Conservation (phyloP, 768 basidiomycete species). For the Xerocomus brunneocitrinus region DNA sequence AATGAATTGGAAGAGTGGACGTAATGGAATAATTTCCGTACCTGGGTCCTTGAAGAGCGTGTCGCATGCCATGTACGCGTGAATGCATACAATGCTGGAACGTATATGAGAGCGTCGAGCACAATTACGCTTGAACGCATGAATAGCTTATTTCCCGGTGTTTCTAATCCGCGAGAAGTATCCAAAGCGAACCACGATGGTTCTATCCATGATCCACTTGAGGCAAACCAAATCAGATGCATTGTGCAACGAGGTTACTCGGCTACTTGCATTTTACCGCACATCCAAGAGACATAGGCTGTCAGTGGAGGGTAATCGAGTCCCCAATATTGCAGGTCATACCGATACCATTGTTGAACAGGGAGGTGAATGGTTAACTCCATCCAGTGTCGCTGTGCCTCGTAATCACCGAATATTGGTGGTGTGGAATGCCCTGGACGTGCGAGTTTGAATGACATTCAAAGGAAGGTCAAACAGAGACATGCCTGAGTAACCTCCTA, state of each 20-base stretch:
- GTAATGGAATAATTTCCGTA: constrained; percentile 27
- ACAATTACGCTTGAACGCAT: constrained; percentile 76
- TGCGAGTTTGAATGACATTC: background rate
- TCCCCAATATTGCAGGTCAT: constrained; percentile 90
- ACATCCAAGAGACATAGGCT: constrained; percentile 84
- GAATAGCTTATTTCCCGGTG: constrained; percentile 58
- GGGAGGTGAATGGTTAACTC: constrained; percentile 81
- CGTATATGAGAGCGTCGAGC: constrained; percentile 67
- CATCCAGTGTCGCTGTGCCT: constrained; percentile 96
- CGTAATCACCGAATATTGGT: constrained; percentile 89
- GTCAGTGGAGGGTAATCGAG: constrained; percentile 94
- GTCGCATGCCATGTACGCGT: constrained; percentile 58
- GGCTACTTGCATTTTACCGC: constrained; percentile 62
- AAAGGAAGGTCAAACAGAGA: background rate
- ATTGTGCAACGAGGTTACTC: constrained; percentile 7
- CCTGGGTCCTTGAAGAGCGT: constrained; percentile 76
- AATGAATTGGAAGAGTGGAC: background rate
- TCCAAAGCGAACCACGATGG: constrained; percentile 69
- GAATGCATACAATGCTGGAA: constrained; percentile 70
- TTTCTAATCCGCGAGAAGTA: constrained; percentile 69
- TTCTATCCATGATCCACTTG: constrained; percentile 48
- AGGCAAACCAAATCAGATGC: constrained; percentile 1
- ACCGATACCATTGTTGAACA: constrained; percentile 74
- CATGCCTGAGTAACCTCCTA: constrained; percentile 83
- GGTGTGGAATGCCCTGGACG: constrained; percentile 59